These are phyloP conservation scores for Lachnellula occidentalis DNA, from an alignment of 2,329 filamentous ascomycete genomes.

Conservation along the genomic window DNA sequence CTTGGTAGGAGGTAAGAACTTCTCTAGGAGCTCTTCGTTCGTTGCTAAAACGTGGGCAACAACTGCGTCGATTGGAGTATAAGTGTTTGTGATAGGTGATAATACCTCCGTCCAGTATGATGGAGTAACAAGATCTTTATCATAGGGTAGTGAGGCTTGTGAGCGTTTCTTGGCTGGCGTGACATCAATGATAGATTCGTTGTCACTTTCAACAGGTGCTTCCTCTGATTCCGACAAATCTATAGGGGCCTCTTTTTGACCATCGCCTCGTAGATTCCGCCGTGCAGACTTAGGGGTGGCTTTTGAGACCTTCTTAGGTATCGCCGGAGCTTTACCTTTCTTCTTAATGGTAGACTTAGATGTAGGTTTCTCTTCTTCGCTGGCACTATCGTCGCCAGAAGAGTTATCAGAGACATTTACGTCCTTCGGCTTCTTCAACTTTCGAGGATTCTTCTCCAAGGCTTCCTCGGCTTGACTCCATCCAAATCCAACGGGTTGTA, in stretches of 20 bases:
- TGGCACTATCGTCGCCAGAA: slow-evolving; percentile 9
- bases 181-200: slow-evolving; percentile 55
- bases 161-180: slow-evolving; percentile 19
- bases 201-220: slow-evolving; percentile 41
- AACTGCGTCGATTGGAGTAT: slow-evolving; percentile 72
- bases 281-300: slow-evolving; percentile 17
- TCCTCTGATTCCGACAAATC: slow-evolving; percentile 45
- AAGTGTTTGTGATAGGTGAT: slow-evolving; percentile 74
- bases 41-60: slow-evolving; percentile 62
- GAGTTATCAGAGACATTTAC: slow-evolving; percentile 33
- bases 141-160: slow-evolving; percentile 48
- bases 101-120: slow-evolving; percentile 92
- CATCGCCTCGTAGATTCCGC: slow-evolving; percentile 22
- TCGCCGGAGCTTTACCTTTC: slow-evolving; percentile 19
- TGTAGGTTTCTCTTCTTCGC: slow-evolving; percentile 20
- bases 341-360: slow-evolving; percentile 20
- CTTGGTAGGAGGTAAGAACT: slow-evolving; percentile 74
- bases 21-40: slow-evolving; percentile 64
- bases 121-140: slow-evolving; percentile 74
- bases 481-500: slow-evolving; percentile 85
- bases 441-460: slow-evolving; percentile 35
- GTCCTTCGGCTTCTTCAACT: slow-evolving; percentile 21
- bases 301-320: slow-evolving; percentile 12
- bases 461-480: slow-evolving; percentile 86
- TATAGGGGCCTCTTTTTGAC: slow-evolving; percentile 34